phyloP scores from a whole-genome alignment of 345 rosid genomes.

The Acer negundo region DNA sequence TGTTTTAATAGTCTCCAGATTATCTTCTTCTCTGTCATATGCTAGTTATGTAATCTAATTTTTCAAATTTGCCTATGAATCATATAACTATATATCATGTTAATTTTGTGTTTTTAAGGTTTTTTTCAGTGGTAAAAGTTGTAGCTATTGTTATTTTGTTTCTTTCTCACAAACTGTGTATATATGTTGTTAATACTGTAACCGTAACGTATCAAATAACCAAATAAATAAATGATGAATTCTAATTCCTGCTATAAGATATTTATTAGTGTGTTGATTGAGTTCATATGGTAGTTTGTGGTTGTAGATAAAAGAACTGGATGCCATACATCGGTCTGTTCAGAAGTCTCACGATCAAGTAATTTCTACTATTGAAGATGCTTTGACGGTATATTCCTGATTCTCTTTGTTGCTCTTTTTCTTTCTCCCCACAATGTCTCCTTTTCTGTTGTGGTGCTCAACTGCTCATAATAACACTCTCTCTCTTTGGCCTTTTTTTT shows the following conservation, averaged over 20 bases:
- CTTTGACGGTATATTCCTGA: constrained; percentile 60
- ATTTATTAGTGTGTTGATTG: constrained; percentile 30
- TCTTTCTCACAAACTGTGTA: background rate
- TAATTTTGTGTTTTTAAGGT: background rate
- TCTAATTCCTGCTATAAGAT: background rate
- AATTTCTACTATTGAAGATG: constrained; percentile 76
- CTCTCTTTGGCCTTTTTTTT: background rate
- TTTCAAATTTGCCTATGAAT: background rate
- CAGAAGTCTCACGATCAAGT: constrained; percentile 40
- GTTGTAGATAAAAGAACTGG: constrained; percentile 66
- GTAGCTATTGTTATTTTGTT: background rate
- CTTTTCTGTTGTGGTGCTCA: background rate
- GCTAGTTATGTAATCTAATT: background rate
- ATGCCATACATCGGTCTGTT: constrained; percentile 35
- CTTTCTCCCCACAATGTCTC: background rate
- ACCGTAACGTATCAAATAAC: background rate
- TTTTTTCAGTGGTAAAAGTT: background rate
- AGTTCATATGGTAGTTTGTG: constrained; percentile 35
- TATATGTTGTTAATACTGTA: background rate
- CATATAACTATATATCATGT: background rate
- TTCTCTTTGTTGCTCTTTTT: background rate
- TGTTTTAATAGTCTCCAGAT: background rate
- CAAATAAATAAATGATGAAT: background rate
- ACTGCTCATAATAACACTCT: background rate
- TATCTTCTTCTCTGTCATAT: background rate